Evolutionary conservation across 257 asterid species (phyloP).

Genomic region (Solanum virginianum): DNA sequence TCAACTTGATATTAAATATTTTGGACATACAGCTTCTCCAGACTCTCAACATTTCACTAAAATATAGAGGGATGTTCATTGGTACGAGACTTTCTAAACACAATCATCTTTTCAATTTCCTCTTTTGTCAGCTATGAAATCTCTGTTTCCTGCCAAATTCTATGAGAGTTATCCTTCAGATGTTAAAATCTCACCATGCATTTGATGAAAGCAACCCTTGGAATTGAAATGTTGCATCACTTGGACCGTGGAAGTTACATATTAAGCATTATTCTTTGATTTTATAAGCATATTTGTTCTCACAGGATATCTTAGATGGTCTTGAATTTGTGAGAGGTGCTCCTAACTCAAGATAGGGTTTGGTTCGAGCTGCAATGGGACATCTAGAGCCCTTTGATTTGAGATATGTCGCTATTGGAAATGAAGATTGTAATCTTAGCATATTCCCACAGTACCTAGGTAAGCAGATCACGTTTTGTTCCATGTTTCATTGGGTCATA

Average conservation of each 20-base stretch:
- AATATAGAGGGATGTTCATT: not conserved
- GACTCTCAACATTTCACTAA: not conserved
- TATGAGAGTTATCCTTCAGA: not conserved
- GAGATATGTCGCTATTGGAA: conserved; percentile 89
- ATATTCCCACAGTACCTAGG: conserved; percentile 50
- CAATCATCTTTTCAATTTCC: not conserved
- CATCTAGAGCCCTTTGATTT: conserved; percentile 83
- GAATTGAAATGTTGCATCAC: not conserved
- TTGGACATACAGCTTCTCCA: not conserved
- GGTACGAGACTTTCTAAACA: not conserved
- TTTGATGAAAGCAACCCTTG: not conserved
- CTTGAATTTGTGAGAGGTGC: conserved; percentile 83
- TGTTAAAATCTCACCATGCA: not conserved
- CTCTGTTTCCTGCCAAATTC: not conserved
- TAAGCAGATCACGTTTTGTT: conserved; percentile 8
- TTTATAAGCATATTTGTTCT: not conserved
- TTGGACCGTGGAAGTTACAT: not conserved
- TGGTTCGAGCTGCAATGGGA: conserved; percentile 77
- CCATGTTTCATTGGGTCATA: not conserved
- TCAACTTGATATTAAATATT: not conserved
- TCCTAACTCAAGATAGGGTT: conserved; percentile 77
- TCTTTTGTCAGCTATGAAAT: not conserved
- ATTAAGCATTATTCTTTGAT: not conserved
- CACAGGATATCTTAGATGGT: conserved; percentile 81
- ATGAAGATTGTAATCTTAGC: conserved; percentile 62